phyloP scores from a whole-genome alignment of 1,139 yeast species.

The Lodderomyces theae region DNA sequence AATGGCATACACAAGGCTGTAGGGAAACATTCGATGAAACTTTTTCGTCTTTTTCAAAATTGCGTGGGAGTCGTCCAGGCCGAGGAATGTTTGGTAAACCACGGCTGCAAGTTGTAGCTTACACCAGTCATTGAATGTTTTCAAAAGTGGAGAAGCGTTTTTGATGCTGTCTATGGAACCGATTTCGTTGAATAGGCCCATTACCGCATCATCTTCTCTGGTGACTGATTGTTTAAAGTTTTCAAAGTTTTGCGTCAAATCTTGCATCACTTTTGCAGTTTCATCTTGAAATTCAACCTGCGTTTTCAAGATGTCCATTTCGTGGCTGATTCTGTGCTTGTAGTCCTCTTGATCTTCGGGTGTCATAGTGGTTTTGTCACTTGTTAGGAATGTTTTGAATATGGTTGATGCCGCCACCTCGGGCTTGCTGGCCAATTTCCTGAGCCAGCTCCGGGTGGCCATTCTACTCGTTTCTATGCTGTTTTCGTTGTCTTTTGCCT shows the following conservation, averaged over 20 bases:
- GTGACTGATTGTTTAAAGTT: conserved; percentile 53
- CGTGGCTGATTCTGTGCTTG: conserved; percentile 55
- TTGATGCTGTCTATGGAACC: conserved; percentile 51
- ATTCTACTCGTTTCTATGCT: conserved; percentile 36
- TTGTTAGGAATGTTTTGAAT: conserved; percentile 44
- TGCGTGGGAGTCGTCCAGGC: conserved; percentile 77
- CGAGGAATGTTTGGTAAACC: conserved; percentile 71
- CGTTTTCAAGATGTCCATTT: conserved; percentile 56
- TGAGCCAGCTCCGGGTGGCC: conserved; percentile 70
- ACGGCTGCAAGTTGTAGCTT: conserved; percentile 83
- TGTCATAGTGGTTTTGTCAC: conserved; percentile 18
- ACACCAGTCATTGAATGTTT: conserved; percentile 75
- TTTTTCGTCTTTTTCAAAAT: conserved; percentile 64
- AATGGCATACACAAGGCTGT: conserved; percentile 68
- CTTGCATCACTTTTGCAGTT: conserved; percentile 44
- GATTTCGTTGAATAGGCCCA: conserved; percentile 59
- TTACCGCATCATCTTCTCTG: conserved; percentile 47
- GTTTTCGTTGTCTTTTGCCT: conserved; percentile 44
- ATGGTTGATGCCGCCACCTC: conserved; percentile 54
- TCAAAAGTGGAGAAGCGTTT: conserved; percentile 65
- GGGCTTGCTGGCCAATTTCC: conserved; percentile 48
- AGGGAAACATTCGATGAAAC: conserved; percentile 75
- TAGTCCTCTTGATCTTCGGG: conserved; percentile 53
- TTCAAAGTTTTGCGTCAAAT: conserved; percentile 50
- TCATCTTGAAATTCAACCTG: conserved; percentile 73